Base-by-base conservation (phyloP, 441 rosid genomes). In the Brassica balearica region DNA sequence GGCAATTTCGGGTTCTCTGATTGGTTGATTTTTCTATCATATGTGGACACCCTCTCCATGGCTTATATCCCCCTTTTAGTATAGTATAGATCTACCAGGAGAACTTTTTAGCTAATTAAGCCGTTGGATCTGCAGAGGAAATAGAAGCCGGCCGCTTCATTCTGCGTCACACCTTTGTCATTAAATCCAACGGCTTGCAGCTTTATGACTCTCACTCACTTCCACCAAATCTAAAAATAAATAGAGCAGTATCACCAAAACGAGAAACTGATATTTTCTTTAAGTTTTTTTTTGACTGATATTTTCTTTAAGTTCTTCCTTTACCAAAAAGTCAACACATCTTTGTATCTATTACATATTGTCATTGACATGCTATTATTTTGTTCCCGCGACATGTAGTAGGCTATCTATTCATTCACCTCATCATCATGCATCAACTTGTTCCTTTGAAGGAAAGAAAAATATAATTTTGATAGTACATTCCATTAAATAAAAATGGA, bases 121-220 rank as follows among this genome's bases (percentile, higher is more conserved):
- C 87, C 85, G 82, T 83, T 79, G 78, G 72, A 70, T 68, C 70
- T 82, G 73, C 83, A 83, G 85, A 80, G 38, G 79, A 75, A 72
- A 66, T 72, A 78, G 77, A 79, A 77, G 86, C 86, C 41, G 41
- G 41, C 41, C 86, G 87, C 80, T 81, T 69, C 74, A 76, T 78
- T 77, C 77, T 72, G 78, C 74, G 77, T 58, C 80, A 69, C 68
- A 83, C 79, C 76, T 83, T 81, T 75, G 70, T 72, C 84, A 71
- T 82, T 80, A 77, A 78, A 87, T 83, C 87, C 84, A 82, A 80
- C 85, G 80, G 82, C 85, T 80, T 15, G 64, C 86, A 72, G 67
- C 87, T 75, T 79, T 83, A 75, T 65, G 51, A 22, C 72, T 15
- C 60, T 19, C 32, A 58, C 19, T 34, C 22, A 34, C 46, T 38